Evolutionary conservation across 768 basidiomycete genomes (phyloP).

Genomic region (Tricholoma bakamatsutake): DNA sequence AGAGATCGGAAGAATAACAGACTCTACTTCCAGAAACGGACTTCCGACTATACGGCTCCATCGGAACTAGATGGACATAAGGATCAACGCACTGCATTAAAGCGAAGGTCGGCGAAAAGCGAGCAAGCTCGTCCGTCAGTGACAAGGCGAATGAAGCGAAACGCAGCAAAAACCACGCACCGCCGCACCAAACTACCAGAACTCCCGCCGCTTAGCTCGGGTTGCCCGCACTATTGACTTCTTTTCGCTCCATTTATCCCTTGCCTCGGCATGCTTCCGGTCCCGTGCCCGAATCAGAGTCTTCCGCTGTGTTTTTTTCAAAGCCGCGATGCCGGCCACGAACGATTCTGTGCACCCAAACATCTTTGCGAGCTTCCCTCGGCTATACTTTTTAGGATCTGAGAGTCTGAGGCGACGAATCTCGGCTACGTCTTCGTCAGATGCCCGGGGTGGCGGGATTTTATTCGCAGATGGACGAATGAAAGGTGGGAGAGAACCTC

Average conservation of each 20-base stretch:
- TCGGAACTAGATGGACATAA: too few species aligned
- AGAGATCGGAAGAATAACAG: background rate
- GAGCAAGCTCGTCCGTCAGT: too few species aligned
- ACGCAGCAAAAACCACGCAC: background rate
- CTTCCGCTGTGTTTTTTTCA: slow-evolving; percentile 46
- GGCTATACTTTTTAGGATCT: slow-evolving; percentile 56
- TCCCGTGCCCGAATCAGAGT: slow-evolving; percentile 38
- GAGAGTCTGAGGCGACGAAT: slow-evolving; percentile 52
- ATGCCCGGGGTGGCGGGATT: slow-evolving; percentile 32
- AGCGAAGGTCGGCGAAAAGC: too few species aligned
- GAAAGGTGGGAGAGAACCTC: slow-evolving; percentile 39
- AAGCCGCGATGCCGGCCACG: slow-evolving; percentile 57
- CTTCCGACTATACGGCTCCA: too few species aligned
- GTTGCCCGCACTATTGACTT: slow-evolving; percentile 59
- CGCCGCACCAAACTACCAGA: slow-evolving; percentile 48
- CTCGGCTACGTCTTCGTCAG: slow-evolving; percentile 46
- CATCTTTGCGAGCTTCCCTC: slow-evolving; percentile 63
- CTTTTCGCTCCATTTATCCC: slow-evolving; percentile 67
- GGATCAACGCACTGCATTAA: too few species aligned
- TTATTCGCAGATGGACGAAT: slow-evolving; percentile 36
- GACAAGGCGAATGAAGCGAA: background rate
- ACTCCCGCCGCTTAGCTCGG: slow-evolving; percentile 56
- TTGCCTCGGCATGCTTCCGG: slow-evolving; percentile 36
- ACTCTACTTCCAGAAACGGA: too few species aligned
- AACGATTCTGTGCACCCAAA: slow-evolving; percentile 71